These are phyloP conservation scores for Teunomyces aglyptinius DNA, from an alignment of 805 yeast genomes.

Conservation along the genomic window DNA sequence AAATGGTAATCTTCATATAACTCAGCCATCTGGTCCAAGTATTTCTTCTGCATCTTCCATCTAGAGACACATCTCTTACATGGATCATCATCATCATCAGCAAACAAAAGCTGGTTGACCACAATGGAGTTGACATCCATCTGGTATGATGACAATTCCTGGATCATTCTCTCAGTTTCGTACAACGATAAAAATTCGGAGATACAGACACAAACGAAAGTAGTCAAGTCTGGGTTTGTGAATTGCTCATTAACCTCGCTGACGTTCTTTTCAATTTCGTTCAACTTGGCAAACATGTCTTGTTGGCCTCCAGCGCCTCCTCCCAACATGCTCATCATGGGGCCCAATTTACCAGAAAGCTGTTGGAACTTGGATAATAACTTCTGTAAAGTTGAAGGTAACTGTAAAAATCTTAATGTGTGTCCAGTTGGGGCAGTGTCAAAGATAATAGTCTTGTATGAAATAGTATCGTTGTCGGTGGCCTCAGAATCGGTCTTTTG, in stretches of 20 bases:
- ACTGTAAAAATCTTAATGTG: conserved; percentile 88
- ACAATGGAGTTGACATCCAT: conserved; percentile 97
- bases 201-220: conserved; percentile 94
- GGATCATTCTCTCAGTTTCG: conserved; percentile 97
- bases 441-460: conserved; percentile 85
- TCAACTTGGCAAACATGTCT: conserved; percentile 76
- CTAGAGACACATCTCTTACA: conserved; percentile 92
- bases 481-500: conserved; percentile 42
- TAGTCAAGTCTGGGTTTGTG: conserved; percentile 93
- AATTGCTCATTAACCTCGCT: conserved; percentile 90
- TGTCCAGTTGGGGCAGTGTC: conserved; percentile 99
- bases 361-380: conserved; percentile 84
- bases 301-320: conserved; percentile 72
- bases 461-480: conserved; percentile 21
- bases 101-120: conserved; percentile 88
- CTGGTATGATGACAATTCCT: conserved; percentile 88
- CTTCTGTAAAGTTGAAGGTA: conserved; percentile 89
- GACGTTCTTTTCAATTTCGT: conserved; percentile 76
- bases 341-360: conserved; percentile 83
- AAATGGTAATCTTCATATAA: conserved; percentile 95
- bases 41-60: conserved; percentile 94
- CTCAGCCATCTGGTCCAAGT: conserved; percentile 92
- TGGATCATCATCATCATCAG: conserved; percentile 67
- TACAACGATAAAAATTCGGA: conserved; percentile 94
- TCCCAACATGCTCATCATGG: conserved; percentile 77